These are phyloP conservation scores for Yamadazyma insecticola DNA, from an alignment of 805 yeast species.

Conservation along the genomic window DNA sequence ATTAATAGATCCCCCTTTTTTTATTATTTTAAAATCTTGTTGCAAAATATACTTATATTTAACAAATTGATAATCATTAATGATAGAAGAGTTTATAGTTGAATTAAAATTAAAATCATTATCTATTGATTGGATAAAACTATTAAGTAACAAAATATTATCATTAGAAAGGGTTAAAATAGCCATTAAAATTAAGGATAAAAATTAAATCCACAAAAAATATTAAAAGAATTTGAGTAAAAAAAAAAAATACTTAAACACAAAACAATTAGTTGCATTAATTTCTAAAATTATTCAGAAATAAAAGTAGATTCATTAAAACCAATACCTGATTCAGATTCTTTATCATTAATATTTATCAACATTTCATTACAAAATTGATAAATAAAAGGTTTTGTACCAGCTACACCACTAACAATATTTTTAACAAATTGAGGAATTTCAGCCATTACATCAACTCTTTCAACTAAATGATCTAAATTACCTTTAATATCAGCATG, in stretches of 20 bases:
- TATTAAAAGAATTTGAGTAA: no score
- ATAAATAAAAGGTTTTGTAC: slow-evolving; percentile 94
- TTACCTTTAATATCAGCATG: slow-evolving; percentile 56
- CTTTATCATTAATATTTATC: slow-evolving; percentile 40
- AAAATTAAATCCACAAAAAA: no score
- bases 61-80: no score
- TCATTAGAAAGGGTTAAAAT: no score
- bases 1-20: slow-evolving; percentile 4
- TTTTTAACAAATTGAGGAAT: slow-evolving; percentile 91
- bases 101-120: no score
- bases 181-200: no score
- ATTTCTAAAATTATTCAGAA: slow-evolving; percentile 24
- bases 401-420: slow-evolving; percentile 91
- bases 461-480: slow-evolving; percentile 63
- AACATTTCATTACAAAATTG: slow-evolving; percentile 72
- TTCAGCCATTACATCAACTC: slow-evolving; percentile 97
- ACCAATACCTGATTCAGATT: slow-evolving; percentile 57
- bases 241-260: no score
- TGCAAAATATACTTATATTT: slow-evolving; percentile 2
- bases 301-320: slow-evolving; percentile 84
- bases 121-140: no score
- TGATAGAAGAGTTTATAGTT: no score
- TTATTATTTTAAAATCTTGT: slow-evolving; percentile 1
- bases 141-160: no score
- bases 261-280: no score